These are phyloP conservation scores for Amylocystis lapponica DNA, from an alignment of 768 basidiomycete genomes.

Conservation along the genomic window DNA sequence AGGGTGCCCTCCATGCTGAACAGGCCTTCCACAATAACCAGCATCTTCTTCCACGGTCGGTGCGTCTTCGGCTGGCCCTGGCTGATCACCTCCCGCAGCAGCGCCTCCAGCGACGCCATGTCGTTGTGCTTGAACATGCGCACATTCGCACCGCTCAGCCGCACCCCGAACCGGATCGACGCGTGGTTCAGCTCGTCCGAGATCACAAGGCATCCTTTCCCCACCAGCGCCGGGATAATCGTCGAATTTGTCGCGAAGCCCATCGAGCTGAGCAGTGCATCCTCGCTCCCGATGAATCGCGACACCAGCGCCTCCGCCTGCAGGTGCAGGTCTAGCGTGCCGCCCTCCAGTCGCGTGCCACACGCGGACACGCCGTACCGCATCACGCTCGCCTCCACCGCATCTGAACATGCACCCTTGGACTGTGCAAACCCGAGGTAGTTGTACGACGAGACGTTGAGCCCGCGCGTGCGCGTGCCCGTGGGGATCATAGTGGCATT, in stretches of 20 bases:
- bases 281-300: constrained; percentile 85
- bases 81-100: constrained; percentile 87
- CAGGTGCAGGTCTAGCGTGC: constrained; percentile 80
- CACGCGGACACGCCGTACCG: constrained; percentile 77
- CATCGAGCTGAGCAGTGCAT: constrained; percentile 88
- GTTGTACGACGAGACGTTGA: constrained; percentile 98
- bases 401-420: constrained; percentile 89
- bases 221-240: constrained; percentile 83
- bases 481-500: constrained; percentile 73
- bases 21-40: constrained; percentile 90
- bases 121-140: constrained; percentile 98
- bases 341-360: constrained; percentile 77
- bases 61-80: constrained; percentile 98
- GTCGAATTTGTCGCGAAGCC: constrained; percentile 97
- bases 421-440: constrained; percentile 98
- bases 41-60: constrained; percentile 98
- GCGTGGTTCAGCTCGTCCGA: constrained; percentile 98
- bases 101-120: constrained; percentile 71
- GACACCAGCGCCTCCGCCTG: constrained; percentile 84
- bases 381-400: constrained; percentile 77
- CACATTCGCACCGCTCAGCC: constrained; percentile 83
- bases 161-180: constrained; percentile 88
- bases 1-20: constrained; percentile 99
- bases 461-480: constrained; percentile 76
- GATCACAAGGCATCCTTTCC: constrained; percentile 90